These are phyloP conservation scores for Fusarium coffeatum DNA, from an alignment of 2,329 filamentous ascomycete species.

Conservation along the genomic window DNA sequence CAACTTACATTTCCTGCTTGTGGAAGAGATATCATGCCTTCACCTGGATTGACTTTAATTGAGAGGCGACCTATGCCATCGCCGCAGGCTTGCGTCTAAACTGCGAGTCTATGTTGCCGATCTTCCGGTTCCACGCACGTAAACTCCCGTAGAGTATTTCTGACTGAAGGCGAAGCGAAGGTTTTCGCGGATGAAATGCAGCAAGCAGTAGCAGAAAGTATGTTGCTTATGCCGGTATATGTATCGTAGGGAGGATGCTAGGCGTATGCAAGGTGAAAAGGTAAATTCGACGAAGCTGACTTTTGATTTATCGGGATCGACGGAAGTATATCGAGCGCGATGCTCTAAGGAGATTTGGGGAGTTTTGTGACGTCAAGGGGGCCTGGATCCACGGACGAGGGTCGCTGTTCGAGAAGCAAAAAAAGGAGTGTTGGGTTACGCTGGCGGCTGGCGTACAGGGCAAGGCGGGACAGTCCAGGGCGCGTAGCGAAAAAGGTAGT, in stretches of 20 bases:
- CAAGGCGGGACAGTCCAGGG: background rate
- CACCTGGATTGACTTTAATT: slow-evolving; percentile 35
- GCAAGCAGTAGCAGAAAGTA: background rate
- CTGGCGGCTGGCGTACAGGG: slow-evolving; percentile 24
- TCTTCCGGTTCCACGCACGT: slow-evolving; percentile 36
- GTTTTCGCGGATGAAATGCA: background rate
- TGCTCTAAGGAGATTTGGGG: slow-evolving; percentile 33
- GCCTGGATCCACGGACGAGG: slow-evolving; percentile 27
- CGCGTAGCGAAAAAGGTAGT: slow-evolving; percentile 13
- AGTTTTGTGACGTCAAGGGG: slow-evolving; percentile 46
- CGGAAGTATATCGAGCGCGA: slow-evolving; percentile 39
- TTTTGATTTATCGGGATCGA: slow-evolving; percentile 38
- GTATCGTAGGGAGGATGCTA: slow-evolving; percentile 6
- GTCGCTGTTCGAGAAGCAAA: slow-evolving; percentile 8
- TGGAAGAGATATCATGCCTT: slow-evolving; percentile 47
- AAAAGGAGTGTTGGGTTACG: slow-evolving; percentile 28
- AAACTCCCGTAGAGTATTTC: slow-evolving; percentile 17
- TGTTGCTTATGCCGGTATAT: slow-evolving; percentile 1
- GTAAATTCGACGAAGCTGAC: slow-evolving; percentile 24
- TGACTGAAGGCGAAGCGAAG: background rate
- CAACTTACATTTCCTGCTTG: slow-evolving; percentile 42
- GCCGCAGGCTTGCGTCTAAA: slow-evolving; percentile 30
- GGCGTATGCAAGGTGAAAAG: slow-evolving; percentile 20
- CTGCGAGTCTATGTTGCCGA: slow-evolving; percentile 36
- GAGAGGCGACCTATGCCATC: slow-evolving; percentile 44